These are phyloP conservation scores for Kockiozyma suomiensis DNA, from an alignment of 805 yeast genomes.

Conservation along the genomic window DNA sequence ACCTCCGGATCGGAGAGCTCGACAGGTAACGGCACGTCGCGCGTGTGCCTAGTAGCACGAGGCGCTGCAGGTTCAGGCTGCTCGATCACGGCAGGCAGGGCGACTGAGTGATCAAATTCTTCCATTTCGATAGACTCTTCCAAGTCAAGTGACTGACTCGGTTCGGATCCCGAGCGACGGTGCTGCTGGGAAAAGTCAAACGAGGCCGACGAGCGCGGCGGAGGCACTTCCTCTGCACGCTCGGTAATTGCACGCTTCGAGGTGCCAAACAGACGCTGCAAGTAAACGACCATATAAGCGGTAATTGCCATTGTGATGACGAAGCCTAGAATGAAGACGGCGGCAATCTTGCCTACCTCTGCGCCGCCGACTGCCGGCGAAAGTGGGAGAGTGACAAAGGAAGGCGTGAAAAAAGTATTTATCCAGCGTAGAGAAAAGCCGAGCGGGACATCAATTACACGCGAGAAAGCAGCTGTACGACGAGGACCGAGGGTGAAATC, in stretches of 20 bases:
- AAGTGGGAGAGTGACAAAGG: constrained; percentile 71
- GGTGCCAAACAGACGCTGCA: constrained; percentile 45
- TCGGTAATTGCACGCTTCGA: constrained; percentile 31
- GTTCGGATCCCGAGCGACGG: constrained; percentile 2
- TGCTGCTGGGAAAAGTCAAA: neutral
- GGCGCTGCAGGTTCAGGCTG: constrained; percentile 6
- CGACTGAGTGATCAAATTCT: neutral
- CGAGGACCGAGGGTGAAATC: constrained; percentile 47
- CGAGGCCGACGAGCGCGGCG: neutral
- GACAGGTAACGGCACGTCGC: neutral
- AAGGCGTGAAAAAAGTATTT: constrained; percentile 75
- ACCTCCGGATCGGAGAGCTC: constrained; percentile 4
- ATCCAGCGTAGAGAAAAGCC: constrained; percentile 77
- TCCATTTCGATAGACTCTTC: constrained; percentile 18
- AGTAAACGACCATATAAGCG: constrained; percentile 51
- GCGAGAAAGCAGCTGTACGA: constrained; percentile 23
- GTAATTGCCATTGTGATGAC: constrained; percentile 53
- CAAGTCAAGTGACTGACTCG: neutral
- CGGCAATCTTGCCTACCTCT: constrained; percentile 74
- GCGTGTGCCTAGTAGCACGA: neutral
- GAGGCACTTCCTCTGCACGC: constrained; percentile 37
- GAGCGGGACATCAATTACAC: constrained; percentile 55
- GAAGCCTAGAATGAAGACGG: constrained; percentile 70
- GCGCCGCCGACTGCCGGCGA: constrained; percentile 64
- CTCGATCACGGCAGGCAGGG: neutral